Base-by-base conservation (phyloP, 176 grass and related monocot species). In the Oryza officinalis region DNA sequence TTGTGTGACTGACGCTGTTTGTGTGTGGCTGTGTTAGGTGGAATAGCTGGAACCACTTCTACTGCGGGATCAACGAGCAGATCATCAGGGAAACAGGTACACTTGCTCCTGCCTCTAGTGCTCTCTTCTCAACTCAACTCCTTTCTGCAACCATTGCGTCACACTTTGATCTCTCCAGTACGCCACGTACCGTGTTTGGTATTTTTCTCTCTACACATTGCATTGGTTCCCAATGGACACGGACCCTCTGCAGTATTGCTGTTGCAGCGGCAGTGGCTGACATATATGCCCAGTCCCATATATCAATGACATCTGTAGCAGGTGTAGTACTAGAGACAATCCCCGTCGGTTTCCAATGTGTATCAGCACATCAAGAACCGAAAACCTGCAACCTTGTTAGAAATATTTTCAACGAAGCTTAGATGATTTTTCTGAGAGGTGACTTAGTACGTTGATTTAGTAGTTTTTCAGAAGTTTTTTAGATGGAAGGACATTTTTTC, bases 41-140 rank as follows among this genome's bases (percentile, higher is more conserved):
- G 95, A 97, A 97, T 72, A 97, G 92, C 83, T 97, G 95, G 95
- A 97, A 97, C 86, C 95, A 97, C 71, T 97, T 97, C 27, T 65
- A 17, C 47, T 97, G 92, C 81, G 67, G 46, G 17, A 89, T 97
- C 84, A 91, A 91, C 73, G 95, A 97, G 88, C 8, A 69, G 32
- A 68, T 89, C 76, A 88, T 97, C 82, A 89, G 75, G 63, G 74
- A 97, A 65, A 97, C 95, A 45, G 95, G 95, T 94, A 83, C 72
- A 69, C 32, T 7, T 32, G 0, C 14, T 52, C 72, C 37, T 44
- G 0, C 47, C 47, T 13, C 43, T 45, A 45, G 43, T 45, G 43
- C 63, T 22, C 41, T 12, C 7, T 1, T 17, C 22, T 31, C 8
- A 17, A 12, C 3, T 27, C 15, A 30, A 57, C 6, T n/a, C 11